phyloP scores from a whole-genome alignment of 169 alveolate genomes.

The Plasmodium fragile region DNA sequence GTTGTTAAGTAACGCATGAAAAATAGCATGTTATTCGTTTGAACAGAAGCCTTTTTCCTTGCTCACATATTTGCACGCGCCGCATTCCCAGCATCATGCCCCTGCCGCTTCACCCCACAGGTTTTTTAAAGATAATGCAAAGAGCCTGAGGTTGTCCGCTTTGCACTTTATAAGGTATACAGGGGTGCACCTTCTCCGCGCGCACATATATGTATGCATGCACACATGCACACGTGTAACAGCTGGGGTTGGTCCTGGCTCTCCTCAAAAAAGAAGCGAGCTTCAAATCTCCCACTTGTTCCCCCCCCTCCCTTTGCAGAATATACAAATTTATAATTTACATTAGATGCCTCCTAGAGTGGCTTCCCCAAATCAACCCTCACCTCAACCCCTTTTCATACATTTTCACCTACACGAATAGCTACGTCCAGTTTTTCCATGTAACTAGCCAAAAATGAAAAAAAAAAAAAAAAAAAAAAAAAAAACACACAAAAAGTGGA shows the following conservation, averaged over 20 bases:
- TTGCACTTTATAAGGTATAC: constrained; percentile 53
- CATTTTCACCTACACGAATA: constrained; percentile 83
- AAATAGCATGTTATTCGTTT: background rate
- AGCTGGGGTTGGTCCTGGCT: background rate
- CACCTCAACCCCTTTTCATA: constrained; percentile 86
- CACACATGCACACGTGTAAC: background rate
- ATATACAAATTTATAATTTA: constrained; percentile 82
- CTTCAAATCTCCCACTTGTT: background rate
- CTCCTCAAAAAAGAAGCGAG: background rate
- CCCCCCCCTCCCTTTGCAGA: constrained; percentile 41
- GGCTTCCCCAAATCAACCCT: constrained; percentile 90
- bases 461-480: constrained; percentile 26
- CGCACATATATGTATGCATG: background rate
- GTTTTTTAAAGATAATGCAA: background rate
- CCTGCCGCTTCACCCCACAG: background rate
- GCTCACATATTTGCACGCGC: background rate
- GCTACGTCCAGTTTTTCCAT: constrained; percentile 81
- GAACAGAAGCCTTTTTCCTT: background rate
- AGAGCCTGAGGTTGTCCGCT: constrained; percentile 18
- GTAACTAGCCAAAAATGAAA: constrained; percentile 34
- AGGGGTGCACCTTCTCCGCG: background rate
- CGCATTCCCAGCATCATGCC: background rate
- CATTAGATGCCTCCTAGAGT: constrained; percentile 85
- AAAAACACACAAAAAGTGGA: background rate
- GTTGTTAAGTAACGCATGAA: background rate